A percentile compares a stretch with the other conserved stretches of the same genome.
Evolutionary conservation across 176 grass and related monocot species (phyloP).

Genomic region (Sorghum bicolor): Sorghum_bicolor_NCBIv3 NC_012872.2:55523001-55523500

Average conservation of each 20-base stretch:
- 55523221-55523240: slow-evolving; percentile 84
- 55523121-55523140: slow-evolving; percentile 48
- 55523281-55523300: slow-evolving; percentile 51
- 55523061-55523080: slow-evolving; percentile 83
- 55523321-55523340: slow-evolving; percentile 42
- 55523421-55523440: slow-evolving; percentile 84
- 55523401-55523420: slow-evolving; percentile 89
- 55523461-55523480: slow-evolving; percentile 59
- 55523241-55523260: slow-evolving; percentile 76
- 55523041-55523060: slow-evolving; percentile 66
- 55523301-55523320: slow-evolving; percentile 66
- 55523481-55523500: slow-evolving; percentile 64
- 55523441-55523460: slow-evolving; percentile 92
- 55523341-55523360: background rate
- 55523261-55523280: slow-evolving; percentile 65
- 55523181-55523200: slow-evolving; percentile 85
- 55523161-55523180: slow-evolving; percentile 74
- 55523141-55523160: slow-evolving; percentile 81
- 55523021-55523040: slow-evolving; percentile 74
- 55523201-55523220: slow-evolving; percentile 81
- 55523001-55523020: slow-evolving; percentile 51
- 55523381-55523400: slow-evolving; percentile 78
- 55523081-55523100: slow-evolving; percentile 89
- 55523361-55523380: slow-evolving; percentile 5
- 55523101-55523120: slow-evolving; percentile 79